Base-by-base conservation (phyloP, 1,284 basidiomycete genomes). In the Fomitopsis betulina region DNA sequence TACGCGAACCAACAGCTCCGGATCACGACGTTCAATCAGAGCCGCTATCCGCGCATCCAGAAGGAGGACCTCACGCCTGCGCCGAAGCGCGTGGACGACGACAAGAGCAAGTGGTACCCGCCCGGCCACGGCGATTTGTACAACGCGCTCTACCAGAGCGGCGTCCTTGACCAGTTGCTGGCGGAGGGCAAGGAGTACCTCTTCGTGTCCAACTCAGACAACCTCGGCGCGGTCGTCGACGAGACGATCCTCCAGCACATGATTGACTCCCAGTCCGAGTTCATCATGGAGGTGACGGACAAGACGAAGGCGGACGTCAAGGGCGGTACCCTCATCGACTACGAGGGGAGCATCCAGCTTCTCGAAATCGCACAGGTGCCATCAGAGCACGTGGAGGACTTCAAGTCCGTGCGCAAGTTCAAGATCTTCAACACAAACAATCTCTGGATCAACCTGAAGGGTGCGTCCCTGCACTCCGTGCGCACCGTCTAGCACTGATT, bases 281-380 rank as follows among this genome's bases (percentile, higher is more conserved):
- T 96, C 80, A 74, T 97, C 71, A 96, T 97, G 94, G 96, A 99
- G 77, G 94, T 99, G 66, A 99, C 96, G 5, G 95, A 99, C 83
- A 98, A 99, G 87, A 98, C 96, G 72, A 98, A 98, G 83, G 96
- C 96, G 60, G 96, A 99, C 74, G 90, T 99, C 78, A 98, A 99
- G 81, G 96, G 96, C 83, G 96, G 96, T 77, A 99, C 96, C 51
- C 83, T 97, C 65, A 94, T 97, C 71, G 92, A 97, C 74, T 97
- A 97, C 73, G 92, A 98, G 49, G 96, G 96, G 59, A 89, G 86
- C 49, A 85, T 98, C 60, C 89, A 96, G 66, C 82, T 99, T 42
- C 89, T 99, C 63, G 96, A 99, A 80, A 95, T 99, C 61, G 96
- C 96, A 19, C 96, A 99, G 75, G 96, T 99, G 25, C 95, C 96